These are phyloP conservation scores for Mycena leptocephala DNA, from an alignment of 768 basidiomycete genomes.

Conservation along the genomic window DNA sequence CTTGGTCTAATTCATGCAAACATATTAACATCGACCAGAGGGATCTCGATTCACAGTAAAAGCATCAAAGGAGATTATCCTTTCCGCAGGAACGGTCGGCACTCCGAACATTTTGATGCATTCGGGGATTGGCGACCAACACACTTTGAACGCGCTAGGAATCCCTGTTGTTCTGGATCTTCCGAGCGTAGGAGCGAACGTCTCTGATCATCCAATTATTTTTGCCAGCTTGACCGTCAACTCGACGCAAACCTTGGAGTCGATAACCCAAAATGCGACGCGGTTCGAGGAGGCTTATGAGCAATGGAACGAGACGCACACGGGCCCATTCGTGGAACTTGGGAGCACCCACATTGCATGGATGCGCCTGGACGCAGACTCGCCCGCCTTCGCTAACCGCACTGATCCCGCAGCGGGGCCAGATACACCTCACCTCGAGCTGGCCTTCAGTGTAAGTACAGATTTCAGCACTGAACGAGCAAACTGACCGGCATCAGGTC, in stretches of 20 bases:
- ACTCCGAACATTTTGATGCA: conserved; percentile 46
- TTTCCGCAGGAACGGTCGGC: conserved; percentile 51
- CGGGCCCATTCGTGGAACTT: conserved; percentile 40
- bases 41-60: conserved; percentile 14
- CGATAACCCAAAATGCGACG: conserved; percentile 30
- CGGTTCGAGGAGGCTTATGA: conserved; percentile 18
- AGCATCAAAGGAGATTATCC: conserved; percentile 48
- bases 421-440: not conserved
- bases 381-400: not conserved
- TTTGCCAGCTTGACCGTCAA: conserved; percentile 23
- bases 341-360: conserved; percentile 1
- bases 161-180: conserved; percentile 31
- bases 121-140: conserved; percentile 47
- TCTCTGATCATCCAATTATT: not conserved
- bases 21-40: not conserved
- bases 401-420: not conserved
- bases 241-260: conserved; percentile 27
- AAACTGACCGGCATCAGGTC: too few species aligned
- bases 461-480: not conserved
- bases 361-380: not conserved
- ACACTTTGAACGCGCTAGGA: conserved; percentile 24
- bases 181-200: not conserved
- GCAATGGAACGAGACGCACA: conserved; percentile 40
- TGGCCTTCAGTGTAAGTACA: not conserved
- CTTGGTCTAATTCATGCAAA: not conserved